phyloP scores from a whole-genome alignment of 306 rosid species.

The Potentilla sterilis region DNA sequence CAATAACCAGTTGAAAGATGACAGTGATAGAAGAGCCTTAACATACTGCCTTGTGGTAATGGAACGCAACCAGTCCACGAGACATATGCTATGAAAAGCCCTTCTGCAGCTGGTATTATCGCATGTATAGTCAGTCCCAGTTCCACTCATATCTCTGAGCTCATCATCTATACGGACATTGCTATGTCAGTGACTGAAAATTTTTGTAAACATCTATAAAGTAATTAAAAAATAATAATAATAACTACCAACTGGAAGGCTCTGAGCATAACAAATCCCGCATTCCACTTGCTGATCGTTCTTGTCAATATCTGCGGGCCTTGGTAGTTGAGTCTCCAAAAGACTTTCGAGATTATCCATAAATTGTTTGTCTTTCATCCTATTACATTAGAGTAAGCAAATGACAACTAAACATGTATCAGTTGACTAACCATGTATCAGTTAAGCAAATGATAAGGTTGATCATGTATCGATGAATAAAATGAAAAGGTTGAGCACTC shows the following conservation, averaged over 20 bases:
- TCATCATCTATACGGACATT: slow-evolving; percentile 31
- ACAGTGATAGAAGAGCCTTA: slow-evolving; percentile 6
- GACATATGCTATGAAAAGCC: slow-evolving; percentile 41
- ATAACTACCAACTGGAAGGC: slow-evolving; percentile 40
- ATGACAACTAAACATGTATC: not conserved
- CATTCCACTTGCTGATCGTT: slow-evolving; percentile 36
- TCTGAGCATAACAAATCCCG: slow-evolving; percentile 45
- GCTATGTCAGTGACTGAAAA: slow-evolving; percentile 17
- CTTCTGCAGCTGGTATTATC: slow-evolving; percentile 28
- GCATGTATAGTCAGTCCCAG: slow-evolving; percentile 35
- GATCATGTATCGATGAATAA: not conserved
- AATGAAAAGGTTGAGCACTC: not conserved
- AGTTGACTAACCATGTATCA: not conserved
- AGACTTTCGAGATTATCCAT: slow-evolving; percentile 33
- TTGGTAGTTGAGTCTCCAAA: slow-evolving; percentile 30
- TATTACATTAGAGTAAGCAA: not conserved
- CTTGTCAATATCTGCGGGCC: slow-evolving; percentile 25
- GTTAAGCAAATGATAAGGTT: not conserved
- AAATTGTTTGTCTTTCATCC: slow-evolving; percentile 27
- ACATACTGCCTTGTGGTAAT: slow-evolving; percentile 43
- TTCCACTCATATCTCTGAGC: slow-evolving; percentile 36
- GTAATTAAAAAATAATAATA: no score
- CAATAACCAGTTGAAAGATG: slow-evolving; percentile 2
- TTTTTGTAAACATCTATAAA: not conserved
- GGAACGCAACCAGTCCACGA: slow-evolving; percentile 38